Evolutionary conservation across 257 asterid species (phyloP).

Genomic region (Avicennia marina): DNA sequence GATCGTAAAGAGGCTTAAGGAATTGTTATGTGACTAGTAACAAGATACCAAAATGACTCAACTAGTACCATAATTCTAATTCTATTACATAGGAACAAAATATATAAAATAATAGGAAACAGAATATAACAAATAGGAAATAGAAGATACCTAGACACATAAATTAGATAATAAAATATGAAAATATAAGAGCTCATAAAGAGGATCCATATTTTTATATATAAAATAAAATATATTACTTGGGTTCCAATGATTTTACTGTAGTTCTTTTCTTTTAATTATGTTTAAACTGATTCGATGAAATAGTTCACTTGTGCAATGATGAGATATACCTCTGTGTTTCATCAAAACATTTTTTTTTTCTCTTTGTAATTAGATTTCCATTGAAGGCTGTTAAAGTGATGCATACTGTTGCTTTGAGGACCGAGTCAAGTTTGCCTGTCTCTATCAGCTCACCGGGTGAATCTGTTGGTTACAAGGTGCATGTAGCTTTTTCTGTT

Average conservation of each 20-base stretch:
- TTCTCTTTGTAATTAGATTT: constrained; percentile 35
- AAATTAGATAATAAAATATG: too few species aligned
- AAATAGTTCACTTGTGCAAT: neutral
- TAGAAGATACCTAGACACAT: too few species aligned
- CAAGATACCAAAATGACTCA: too few species aligned
- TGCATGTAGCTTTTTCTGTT: constrained; percentile 18
- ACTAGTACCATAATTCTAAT: too few species aligned
- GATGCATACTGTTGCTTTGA: constrained; percentile 91
- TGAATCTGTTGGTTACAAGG: constrained; percentile 51
- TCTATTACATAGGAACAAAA: too few species aligned
- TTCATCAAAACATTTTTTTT: neutral
- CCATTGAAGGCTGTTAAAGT: constrained; percentile 95
- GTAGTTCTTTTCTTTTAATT: neutral
- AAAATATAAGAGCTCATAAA: too few species aligned
- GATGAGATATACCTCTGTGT: neutral
- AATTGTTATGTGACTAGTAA: too few species aligned
- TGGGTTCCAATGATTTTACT: too few species aligned
- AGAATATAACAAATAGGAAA: too few species aligned
- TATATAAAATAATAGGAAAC: too few species aligned
- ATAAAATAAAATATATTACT: too few species aligned
- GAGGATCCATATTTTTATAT: too few species aligned
- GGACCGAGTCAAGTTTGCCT: constrained; percentile 69
- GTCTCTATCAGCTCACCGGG: constrained; percentile 31
- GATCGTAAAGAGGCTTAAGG: neutral
- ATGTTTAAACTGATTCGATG: neutral